Percentiles rank a stretch among this genome's conserved stretches.
Evolutionary conservation across 306 rosid species (phyloP).

Genomic region (Urtica urens): DNA sequence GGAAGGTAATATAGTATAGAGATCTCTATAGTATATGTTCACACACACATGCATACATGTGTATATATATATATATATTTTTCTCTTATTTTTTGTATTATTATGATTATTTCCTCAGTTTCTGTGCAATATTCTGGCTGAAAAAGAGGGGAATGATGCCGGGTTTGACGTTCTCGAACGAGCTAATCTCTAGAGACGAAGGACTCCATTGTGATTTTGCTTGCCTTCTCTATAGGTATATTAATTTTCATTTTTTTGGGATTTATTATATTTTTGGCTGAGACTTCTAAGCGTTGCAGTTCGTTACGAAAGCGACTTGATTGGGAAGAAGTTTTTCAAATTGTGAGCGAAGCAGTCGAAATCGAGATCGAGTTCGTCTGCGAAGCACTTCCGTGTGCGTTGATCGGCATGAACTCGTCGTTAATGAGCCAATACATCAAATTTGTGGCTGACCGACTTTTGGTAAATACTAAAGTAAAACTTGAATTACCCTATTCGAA

Average conservation of each 20-base stretch:
- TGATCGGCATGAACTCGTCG: slow-evolving; percentile 82
- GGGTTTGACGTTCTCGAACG: slow-evolving; percentile 84
- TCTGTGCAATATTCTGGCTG: slow-evolving; percentile 95
- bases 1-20: slow-evolving; percentile 54
- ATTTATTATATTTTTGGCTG: not conserved
- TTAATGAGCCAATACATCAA: slow-evolving; percentile 93
- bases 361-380: slow-evolving; percentile 71
- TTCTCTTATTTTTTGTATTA: slow-evolving; percentile 2
- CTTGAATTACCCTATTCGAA: not conserved
- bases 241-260: not conserved
- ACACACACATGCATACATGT: slow-evolving; percentile 1
- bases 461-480: slow-evolving; percentile 37
- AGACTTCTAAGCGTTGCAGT: slow-evolving; percentile 19
- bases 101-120: slow-evolving; percentile 36
- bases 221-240: slow-evolving; percentile 79
- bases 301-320: slow-evolving; percentile 47
- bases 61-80: not conserved
- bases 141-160: slow-evolving; percentile 88
- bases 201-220: slow-evolving; percentile 97
- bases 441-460: slow-evolving; percentile 82
- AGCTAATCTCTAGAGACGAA: slow-evolving; percentile 89
- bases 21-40: not conserved
- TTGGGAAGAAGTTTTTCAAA: slow-evolving; percentile 33
- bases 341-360: slow-evolving; percentile 62
- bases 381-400: slow-evolving; percentile 81